These are phyloP conservation scores for Adansonia rubrostipa DNA, from an alignment of 441 rosid species.

Conservation along the genomic window DNA sequence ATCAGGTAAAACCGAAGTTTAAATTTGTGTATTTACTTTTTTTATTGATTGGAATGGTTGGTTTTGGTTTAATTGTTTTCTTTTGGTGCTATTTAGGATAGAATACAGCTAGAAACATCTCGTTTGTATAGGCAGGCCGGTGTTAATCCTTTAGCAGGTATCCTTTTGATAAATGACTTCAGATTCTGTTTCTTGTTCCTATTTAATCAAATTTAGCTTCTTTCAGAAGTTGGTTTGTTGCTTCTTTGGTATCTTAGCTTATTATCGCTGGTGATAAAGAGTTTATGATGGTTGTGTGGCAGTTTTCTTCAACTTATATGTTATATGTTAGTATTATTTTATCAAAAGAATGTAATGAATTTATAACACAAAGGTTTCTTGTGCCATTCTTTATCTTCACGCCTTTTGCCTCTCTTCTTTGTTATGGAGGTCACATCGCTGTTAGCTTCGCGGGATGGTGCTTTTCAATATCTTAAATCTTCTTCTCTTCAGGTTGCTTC, in stretches of 20 bases:
- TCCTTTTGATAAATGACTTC: conserved; percentile 1
- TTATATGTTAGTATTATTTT: not conserved
- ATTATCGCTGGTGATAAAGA: not conserved
- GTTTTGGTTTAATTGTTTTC: conserved; percentile 25
- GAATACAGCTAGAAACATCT: conserved; percentile 92
- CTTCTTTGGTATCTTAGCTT: conserved; percentile 1
- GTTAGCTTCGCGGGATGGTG: conserved; percentile 23
- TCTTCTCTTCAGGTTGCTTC: conserved; percentile 66
- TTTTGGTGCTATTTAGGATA: conserved; percentile 54
- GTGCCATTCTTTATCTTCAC: not conserved
- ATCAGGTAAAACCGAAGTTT: conserved; percentile 60
- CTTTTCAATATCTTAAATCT: conserved; percentile 24
- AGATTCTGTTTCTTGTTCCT: not conserved
- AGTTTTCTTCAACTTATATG: not conserved
- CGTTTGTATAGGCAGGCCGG: conserved; percentile 92
- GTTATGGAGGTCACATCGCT: not conserved
- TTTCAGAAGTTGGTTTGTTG: not conserved
- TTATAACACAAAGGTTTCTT: not conserved
- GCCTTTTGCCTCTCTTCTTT: not conserved
- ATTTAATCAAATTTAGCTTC: not conserved
- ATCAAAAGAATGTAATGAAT: not conserved
- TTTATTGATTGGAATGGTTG: not conserved
- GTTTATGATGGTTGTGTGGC: not conserved
- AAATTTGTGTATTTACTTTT: not conserved
- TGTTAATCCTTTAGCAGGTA: conserved; percentile 98